phyloP scores from a whole-genome alignment of 495 filamentous ascomycete genomes.

The Penicillium flavigenum region DNA sequence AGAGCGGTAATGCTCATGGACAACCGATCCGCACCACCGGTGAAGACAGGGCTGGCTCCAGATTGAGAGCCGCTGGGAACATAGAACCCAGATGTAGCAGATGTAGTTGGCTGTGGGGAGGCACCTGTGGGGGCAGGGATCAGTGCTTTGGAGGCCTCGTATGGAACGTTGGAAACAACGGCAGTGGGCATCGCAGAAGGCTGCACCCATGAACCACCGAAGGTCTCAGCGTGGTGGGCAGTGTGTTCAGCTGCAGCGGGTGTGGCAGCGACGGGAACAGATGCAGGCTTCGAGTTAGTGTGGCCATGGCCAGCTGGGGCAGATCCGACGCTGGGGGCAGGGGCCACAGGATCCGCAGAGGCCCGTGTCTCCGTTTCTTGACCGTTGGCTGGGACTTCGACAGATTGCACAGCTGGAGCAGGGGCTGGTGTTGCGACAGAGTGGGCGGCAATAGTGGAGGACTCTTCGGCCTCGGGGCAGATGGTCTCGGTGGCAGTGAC shows the following conservation, averaged over 20 bases:
- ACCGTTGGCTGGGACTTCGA: not conserved
- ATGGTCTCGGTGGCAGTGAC: conserved; percentile 7
- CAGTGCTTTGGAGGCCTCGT: conserved; percentile 15
- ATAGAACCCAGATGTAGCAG: conserved; percentile 4
- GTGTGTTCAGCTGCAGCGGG: conserved; percentile 4
- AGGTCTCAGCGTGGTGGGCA: conserved; percentile 2
- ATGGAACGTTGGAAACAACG: conserved; percentile 1
- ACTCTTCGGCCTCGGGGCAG: conserved; percentile 6
- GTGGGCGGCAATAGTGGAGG: conserved; percentile 1
- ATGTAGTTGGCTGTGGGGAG: not conserved
- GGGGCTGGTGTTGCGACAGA: not conserved
- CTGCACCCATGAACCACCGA: not conserved
- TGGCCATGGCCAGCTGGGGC: not conserved
- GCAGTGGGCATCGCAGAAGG: not conserved
- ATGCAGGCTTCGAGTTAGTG: not conserved
- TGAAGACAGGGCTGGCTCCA: conserved; percentile 29
- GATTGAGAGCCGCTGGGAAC: conserved; percentile 17
- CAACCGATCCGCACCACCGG: conserved; percentile 28
- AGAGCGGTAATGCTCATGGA: conserved; percentile 24
- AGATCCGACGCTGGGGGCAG: not conserved
- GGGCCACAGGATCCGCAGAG: not conserved
- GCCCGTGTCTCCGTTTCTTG: not conserved
- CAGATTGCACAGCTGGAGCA: not conserved
- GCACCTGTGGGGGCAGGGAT: conserved; percentile 17
- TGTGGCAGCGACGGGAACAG: conserved; percentile 3